Conservation (phyloP, 169 alveolate genomes). For the Cryptosporidium parvum region DNA sequence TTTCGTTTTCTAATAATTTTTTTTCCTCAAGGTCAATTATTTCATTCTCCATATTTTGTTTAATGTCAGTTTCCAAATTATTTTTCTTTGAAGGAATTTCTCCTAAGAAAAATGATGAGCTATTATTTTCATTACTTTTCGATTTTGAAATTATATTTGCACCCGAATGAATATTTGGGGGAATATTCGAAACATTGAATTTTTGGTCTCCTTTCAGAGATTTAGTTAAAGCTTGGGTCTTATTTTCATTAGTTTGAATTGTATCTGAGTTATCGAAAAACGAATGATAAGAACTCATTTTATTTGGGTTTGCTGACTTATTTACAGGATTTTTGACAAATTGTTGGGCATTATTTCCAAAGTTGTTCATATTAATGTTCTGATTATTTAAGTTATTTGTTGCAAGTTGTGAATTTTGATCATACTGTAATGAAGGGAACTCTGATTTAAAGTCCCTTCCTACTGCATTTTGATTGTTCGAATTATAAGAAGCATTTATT, state of each 20-base stretch:
- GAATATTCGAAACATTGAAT: conserved; percentile 30
- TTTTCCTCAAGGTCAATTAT: conserved; percentile 12
- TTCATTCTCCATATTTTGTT: conserved; percentile 32
- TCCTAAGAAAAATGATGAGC: conserved; percentile 24
- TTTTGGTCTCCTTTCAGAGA: conserved; percentile 37
- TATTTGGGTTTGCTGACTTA: conserved; percentile 16
- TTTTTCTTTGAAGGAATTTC: background rate
- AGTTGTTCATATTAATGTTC: no score
- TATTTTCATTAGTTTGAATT: background rate
- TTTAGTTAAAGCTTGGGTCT: conserved; percentile 31
- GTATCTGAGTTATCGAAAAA: conserved; percentile 1
- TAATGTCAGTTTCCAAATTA: background rate
- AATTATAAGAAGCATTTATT: conserved; percentile 42
- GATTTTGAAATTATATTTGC: conserved; percentile 39
- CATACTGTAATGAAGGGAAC: conserved; percentile 58
- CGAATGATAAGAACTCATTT: background rate
- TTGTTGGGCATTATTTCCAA: background rate
- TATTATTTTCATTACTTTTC: background rate
- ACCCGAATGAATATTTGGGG: conserved; percentile 34
- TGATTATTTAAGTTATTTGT: background rate
- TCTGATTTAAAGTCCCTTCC: conserved; percentile 62
- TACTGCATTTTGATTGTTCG: background rate
- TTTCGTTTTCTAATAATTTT: background rate
- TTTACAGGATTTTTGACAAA: conserved; percentile 20
- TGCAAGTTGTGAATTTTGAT: conserved; percentile 27